phyloP scores from a whole-genome alignment of 176 grass and related monocot species.

The Musa troglodytarum region DNA sequence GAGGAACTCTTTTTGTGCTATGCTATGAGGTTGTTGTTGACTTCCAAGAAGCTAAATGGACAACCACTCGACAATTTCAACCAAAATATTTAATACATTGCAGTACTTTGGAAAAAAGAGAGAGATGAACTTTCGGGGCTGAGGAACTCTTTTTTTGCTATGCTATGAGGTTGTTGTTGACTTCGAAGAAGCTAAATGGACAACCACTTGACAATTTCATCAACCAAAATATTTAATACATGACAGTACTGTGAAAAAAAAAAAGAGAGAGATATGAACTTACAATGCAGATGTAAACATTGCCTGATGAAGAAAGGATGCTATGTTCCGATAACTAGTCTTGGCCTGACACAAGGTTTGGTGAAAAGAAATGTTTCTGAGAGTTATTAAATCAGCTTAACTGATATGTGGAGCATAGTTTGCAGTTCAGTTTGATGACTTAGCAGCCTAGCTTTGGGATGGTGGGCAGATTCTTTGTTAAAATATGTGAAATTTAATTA shows the following conservation, averaged over 20 bases:
- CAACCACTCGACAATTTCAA: background rate
- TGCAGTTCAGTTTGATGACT: background rate
- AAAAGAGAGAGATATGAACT: background rate
- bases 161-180: background rate
- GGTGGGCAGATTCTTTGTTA: background rate
- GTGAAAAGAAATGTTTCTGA: background rate
- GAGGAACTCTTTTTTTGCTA: background rate
- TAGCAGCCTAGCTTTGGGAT: no score
- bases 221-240: background rate
- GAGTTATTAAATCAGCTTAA: background rate
- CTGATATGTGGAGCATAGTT: background rate
- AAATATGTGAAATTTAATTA: background rate
- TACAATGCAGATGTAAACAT: background rate
- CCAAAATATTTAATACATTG: background rate
- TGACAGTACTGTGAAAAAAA: background rate
- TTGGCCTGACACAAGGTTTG: background rate
- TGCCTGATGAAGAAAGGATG: background rate
- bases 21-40: background rate
- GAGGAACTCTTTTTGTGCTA: background rate
- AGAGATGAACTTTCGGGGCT: background rate
- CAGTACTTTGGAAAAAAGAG: background rate
- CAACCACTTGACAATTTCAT: background rate
- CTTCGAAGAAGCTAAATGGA: background rate
- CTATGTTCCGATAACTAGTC: background rate
- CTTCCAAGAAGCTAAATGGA: background rate